Base-by-base conservation (phyloP, 306 rosid genomes). In the Parietaria judaica region DNA sequence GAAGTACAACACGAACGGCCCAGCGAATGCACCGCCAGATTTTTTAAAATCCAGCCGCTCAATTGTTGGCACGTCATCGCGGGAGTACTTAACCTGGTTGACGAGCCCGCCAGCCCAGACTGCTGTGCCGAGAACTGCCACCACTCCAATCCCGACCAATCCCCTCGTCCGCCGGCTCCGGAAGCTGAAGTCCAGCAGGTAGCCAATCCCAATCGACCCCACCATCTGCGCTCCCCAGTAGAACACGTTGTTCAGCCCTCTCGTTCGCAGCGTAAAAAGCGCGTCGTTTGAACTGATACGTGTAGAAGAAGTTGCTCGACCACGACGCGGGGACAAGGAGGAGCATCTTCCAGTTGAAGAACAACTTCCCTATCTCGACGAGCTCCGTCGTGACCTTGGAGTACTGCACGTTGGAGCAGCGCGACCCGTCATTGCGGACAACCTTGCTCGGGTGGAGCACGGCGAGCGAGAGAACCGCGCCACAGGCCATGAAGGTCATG, bases 151-250 rank as follows among this genome's bases (percentile, higher is more conserved):
- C 14, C 99, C 99, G 7, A 79, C 60, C 23, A 84, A 17, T 9
- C 99, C 99, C 68, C 99, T 82, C 8, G 51, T 66, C 75, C 81
- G 86, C 41, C 96, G 76, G 39, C 94, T 92, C 78, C 69, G 74
- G 38, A 86, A 92, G 54, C 95, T 86, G 66, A 78, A 88, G 78
- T 92, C 99, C 94, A 88, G 75, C 3, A 86, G 5, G 58, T 88
- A 76, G 0, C 98, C 98, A 41, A 92, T 84, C 69, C 71, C 92
- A 65, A 88, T 5, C 0, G 98, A 88, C 1, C 98, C 98, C 63
- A 88, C 0, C 96, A 92, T 92, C 71, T 92, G 95, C 0, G 99
- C 99, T 0, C 95, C 99, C 99, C 99, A 92, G 3, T 88, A 92
- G 58, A 83, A 76, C 34, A 86, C 88, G 15, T 84, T 92, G 72